Evolutionary conservation across 176 grass and related monocot genomes (phyloP), one percentile per base, ranked within the genome.

Genomic region (Paspalum notatum): DNA sequence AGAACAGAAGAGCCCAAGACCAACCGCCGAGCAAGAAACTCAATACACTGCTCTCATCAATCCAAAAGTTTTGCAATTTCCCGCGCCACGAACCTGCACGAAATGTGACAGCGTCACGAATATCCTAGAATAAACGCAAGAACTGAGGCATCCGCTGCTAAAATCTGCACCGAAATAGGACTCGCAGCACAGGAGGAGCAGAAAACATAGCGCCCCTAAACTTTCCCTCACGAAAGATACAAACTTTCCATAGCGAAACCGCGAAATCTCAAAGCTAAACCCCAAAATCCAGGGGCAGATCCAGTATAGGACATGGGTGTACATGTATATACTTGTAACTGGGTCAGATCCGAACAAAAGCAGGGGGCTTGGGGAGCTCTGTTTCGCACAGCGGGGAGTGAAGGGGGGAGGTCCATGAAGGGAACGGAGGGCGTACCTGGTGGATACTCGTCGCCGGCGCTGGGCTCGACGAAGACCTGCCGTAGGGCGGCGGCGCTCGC

Each of bases 71-170:
- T 26, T 40, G 46, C 12, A 18, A 64, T 52, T 37, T 48, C 43
- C 32, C 4, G 22, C 14, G 5, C 27, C 47, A 22, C 22, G 32
- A 87, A 87, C 64, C 82, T 91, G 76, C 89, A 91, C 15, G 12
- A 24, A 63, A 72, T 12, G 44, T 2, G 39, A 72, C 4, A 10
- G 22, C 44, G 12, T 79, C 17, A 79, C 12, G 25, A 72, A 72
- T 65, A 12, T 18, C 42, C 21, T 6, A 13, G 52, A 25, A 26
- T 18, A 68, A 27, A 76, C 17, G 7, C 25, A 76, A 54, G 13
- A 73, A 73, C 21, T 25, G 49, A 63, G 62, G 46, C 27, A 26
- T 8, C 37, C 27, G 43, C n/a, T 14, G 12, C 57, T 64, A 62
- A 55, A 62, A 50, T 49, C 18, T 63, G 22, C 20, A 27, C 65